Evolutionary conservation across 345 rosid species (phyloP), one percentile per base, ranked within the genome.

Genomic region (Viola odorata): DNA sequence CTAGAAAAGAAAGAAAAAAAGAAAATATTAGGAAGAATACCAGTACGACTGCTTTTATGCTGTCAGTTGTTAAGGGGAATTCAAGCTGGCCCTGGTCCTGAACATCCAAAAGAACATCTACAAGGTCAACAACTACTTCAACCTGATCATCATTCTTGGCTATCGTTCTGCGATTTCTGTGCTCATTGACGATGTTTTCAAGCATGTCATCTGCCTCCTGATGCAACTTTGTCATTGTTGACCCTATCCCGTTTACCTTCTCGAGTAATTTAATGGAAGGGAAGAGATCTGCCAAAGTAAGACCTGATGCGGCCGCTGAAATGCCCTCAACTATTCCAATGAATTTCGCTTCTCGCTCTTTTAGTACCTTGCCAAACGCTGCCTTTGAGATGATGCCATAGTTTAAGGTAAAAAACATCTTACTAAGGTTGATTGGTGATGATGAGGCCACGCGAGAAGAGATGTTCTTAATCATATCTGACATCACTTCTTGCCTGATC

Each of bases 401-500:
- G 4, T 65, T 45, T 49, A 53, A 16, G 4, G 77, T 69, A 0
- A 50, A 38, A 6, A 77, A 8, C 7, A 14, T 15, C 41, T 32
- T 12, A 3, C 64, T 72, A 5, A 61, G 71, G 17, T 66, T 66
- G 37, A 73, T 45, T 0, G 70, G 64, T 3, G 69, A 58, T 3
- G 69, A 58, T 15, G 32, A 23, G 32, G 32, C 72, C 62, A 60
- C 69, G 40, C 12, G 38, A 0, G 66, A 64, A n/a, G 58, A n/a
- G 3, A 76, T 39, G 38, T 13, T 15, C 8, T 11, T 16, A 13
- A 57, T 36, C 7, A 72, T 37, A n/a, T 60, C 69, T 1, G 45
- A 48, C 9, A 40, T 44, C 50, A 65, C 80, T 41, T 69, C 77
- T 62, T 70, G 76, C 48, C 75, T 67, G 42, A 59, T 60, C 4